These are phyloP conservation scores for Prorocentrum cordatum DNA, from an alignment of 169 alveolate species.

Conservation along the genomic window DNA sequence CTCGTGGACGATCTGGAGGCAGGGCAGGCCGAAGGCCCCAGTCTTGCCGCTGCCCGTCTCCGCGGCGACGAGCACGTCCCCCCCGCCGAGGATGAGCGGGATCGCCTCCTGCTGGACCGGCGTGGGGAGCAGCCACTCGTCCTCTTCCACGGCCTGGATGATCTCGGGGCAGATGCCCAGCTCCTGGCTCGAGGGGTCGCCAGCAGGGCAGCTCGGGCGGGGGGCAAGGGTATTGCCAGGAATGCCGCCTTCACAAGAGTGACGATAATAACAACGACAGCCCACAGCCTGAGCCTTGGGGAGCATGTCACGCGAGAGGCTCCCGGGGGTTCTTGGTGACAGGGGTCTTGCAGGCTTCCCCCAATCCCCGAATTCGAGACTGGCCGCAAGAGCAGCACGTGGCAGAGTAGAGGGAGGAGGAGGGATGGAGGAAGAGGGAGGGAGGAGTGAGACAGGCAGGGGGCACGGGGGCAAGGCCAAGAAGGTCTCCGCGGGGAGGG, in stretches of 20 bases:
- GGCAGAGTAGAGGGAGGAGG: too few relatives aligned
- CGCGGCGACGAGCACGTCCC: conserved; percentile 75
- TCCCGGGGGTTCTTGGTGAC: background rate
- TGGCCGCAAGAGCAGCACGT: too few relatives aligned
- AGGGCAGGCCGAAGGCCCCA: conserved; percentile 76
- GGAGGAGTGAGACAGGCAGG: too few relatives aligned
- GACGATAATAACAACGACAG: background rate
- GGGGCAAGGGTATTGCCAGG: background rate
- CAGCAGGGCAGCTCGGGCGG: background rate
- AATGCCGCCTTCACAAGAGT: background rate
- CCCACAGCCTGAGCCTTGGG: background rate
- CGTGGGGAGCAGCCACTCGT: conserved; percentile 75
- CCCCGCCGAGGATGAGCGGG: conserved; percentile 75
- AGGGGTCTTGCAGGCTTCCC: background rate
- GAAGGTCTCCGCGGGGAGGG: background rate
- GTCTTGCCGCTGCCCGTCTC: conserved; percentile 77
- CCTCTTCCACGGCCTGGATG: conserved; percentile 74
- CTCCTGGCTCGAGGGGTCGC: conserved; percentile 8
- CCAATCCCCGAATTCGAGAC: too few relatives aligned
- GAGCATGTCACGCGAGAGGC: background rate
- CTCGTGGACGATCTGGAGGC: conserved; percentile 74
- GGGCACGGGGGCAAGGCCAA: background rate
- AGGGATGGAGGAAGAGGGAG: too few relatives aligned
- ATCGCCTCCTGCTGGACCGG: conserved; percentile 74
- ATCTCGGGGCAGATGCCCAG: conserved; percentile 74